phyloP scores from a whole-genome alignment of 2,329 filamentous ascomycete species.

The Ilyonectria mors-panacis region DNA sequence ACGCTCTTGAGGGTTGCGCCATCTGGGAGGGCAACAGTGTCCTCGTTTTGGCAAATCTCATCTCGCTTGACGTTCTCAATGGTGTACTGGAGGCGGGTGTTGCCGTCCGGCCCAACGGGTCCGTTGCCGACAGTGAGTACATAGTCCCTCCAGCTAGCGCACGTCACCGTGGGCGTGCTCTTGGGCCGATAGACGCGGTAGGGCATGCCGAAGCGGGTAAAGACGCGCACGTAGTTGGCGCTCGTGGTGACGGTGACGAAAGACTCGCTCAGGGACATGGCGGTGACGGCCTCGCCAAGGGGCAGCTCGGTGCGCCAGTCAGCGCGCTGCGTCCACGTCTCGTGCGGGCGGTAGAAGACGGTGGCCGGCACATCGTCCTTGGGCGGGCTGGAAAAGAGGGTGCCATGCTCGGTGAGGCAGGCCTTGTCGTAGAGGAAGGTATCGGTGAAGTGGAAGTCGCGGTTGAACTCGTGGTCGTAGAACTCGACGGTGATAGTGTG shows the following conservation, averaged over 20 bases:
- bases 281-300: constrained; percentile 85
- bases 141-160: constrained; percentile 95
- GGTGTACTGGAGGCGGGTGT: constrained; percentile 85
- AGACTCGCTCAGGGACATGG: constrained; percentile 91
- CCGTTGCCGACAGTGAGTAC: constrained; percentile 97
- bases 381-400: constrained; percentile 87
- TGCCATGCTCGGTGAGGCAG: constrained; percentile 87
- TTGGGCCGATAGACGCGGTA: constrained; percentile 93
- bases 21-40: constrained; percentile 87
- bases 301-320: constrained; percentile 95
- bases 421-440: constrained; percentile 97
- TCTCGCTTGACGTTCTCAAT: constrained; percentile 96
- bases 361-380: constrained; percentile 77
- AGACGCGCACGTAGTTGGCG: constrained; percentile 90
- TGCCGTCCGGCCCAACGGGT: constrained; percentile 83
- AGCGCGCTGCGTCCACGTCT: constrained; percentile 91
- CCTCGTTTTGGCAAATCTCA: constrained; percentile 94
- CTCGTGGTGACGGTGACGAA: constrained; percentile 93
- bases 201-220: constrained; percentile 92
- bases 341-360: constrained; percentile 97
- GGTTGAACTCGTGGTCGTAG: constrained; percentile 92
- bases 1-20: constrained; percentile 82
- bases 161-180: constrained; percentile 90
- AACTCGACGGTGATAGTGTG: constrained; percentile 98
- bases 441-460: constrained; percentile 98